Evolutionary conservation across 106 monocot genomes (phyloP).

Genomic region (Allium cepa): DNA sequence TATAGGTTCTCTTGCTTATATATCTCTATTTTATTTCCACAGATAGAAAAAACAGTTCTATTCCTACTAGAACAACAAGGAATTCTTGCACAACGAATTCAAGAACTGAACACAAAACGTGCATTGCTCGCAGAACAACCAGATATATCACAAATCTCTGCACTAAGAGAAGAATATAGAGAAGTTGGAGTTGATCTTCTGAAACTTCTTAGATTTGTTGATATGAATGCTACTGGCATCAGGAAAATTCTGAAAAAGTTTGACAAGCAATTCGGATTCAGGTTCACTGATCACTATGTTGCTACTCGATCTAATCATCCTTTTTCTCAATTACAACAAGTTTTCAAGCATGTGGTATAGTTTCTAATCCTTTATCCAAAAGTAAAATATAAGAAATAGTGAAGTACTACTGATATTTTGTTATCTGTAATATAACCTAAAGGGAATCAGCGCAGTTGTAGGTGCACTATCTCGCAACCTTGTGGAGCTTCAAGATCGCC

Average conservation of each 20-base stretch:
- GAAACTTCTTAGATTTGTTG: constrained; percentile 57
- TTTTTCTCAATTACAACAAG: constrained; percentile 58
- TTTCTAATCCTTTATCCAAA: not conserved
- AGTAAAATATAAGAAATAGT: not conserved
- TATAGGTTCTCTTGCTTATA: not conserved
- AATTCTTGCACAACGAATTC: constrained; percentile 46
- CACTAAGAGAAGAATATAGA: constrained; percentile 46
- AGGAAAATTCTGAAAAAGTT: constrained; percentile 67
- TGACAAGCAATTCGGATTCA: constrained; percentile 50
- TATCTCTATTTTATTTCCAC: constrained; percentile 1
- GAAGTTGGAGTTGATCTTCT: constrained; percentile 47
- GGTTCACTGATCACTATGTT: constrained; percentile 60
- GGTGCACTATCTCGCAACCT: constrained; percentile 66
- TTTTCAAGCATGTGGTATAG: constrained; percentile 68
- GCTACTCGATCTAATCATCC: constrained; percentile 65
- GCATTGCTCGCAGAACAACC: constrained; percentile 19
- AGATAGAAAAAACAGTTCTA: constrained; percentile 65
- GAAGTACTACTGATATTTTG: not conserved
- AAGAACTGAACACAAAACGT: constrained; percentile 28
- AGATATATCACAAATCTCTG: constrained; percentile 30
- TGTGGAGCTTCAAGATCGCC: constrained; percentile 41
- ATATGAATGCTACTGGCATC: constrained; percentile 61
- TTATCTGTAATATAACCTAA: constrained; percentile 8
- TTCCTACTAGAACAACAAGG: constrained; percentile 72
- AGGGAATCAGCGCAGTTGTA: constrained; percentile 69